Evolutionary conservation across 2,329 filamentous ascomycete species (phyloP), one percentile per base, ranked within the genome.

Genomic region (Sporothrix dimorphospora): DNA sequence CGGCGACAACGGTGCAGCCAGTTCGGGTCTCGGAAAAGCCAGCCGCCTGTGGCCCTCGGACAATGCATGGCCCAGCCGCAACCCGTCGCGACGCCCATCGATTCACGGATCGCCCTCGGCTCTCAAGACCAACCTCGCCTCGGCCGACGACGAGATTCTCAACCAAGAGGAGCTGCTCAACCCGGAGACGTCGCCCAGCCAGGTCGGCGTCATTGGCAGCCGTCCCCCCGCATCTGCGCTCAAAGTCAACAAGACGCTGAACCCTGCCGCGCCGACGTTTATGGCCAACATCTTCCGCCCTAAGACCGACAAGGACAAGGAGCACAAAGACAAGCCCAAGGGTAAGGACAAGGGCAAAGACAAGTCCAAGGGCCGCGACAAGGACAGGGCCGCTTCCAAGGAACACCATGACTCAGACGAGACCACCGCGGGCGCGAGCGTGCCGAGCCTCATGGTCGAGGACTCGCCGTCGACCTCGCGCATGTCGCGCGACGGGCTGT

Each of bases 211-310:
- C 0, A 98, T 98, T 75, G 95, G 95, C 30, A 97, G 93, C 63
- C 90, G 91, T 3, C 74, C 71, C 4, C 93, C 92, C 1, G 82
- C 83, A 4, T 80, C 30, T 3, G 34, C 79, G 7, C 76, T 81
- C 51, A 84, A 80, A 80, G 61, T 65, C 72, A 73, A 80, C 71
- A 73, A 80, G 82, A 90, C 81, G 77, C 86, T 98, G 38, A 98
- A 99, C 77, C 96, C 96, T 8, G 89, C 93, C 7, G 96, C 95
- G 0, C 94, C 94, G 9, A 93, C 92, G 0, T 98, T 98, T 79
- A 95, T 92, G 81, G 90, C 87, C 11, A 87, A 90, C 49, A 88
- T 96, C 72, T 88, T 90, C 76, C 84, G 86, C 4, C 79, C 79
- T 40, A 84, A 82, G 74, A 76, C 78, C 19, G 81, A 81, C n/a